A percentile compares a stretch with the other conserved stretches of the same genome.
phyloP scores from a whole-genome alignment of 192 early-diverging fungal genomes.

The Jimgerdemannia lactiflua region DNA sequence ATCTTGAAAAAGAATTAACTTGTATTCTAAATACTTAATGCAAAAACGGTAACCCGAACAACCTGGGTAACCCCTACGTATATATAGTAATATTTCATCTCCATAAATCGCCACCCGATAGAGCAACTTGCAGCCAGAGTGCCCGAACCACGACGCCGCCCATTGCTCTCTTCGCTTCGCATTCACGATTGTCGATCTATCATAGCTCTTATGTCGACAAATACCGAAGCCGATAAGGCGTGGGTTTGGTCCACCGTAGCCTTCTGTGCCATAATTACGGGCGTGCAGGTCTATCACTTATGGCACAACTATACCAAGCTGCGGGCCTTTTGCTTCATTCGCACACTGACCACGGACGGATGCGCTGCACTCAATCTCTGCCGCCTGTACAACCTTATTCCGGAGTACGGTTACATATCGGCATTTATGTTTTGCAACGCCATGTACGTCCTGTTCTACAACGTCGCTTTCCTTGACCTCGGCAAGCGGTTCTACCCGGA shows the following conservation, averaged over 20 bases:
- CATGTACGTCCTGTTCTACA: neutral
- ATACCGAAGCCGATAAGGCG: neutral
- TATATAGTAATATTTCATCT: no score
- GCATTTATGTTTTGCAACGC: neutral
- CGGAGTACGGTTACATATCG: neutral
- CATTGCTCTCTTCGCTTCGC: no score
- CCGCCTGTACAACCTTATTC: neutral
- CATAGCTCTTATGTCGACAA: neutral
- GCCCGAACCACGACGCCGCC: no score
- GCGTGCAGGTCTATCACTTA: neutral
- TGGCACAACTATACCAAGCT: neutral
- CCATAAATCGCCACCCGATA: no score
- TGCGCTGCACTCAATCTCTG: neutral
- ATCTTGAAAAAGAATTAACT: no score
- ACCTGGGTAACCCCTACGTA: no score
- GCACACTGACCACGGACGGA: neutral
- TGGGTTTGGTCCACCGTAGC: neutral
- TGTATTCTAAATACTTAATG: no score
- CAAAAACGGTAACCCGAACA: no score
- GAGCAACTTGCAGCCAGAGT: no score
- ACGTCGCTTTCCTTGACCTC: neutral
- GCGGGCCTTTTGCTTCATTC: neutral
- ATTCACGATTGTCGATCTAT: no score
- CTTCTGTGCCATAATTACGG: neutral
- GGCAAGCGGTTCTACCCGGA: neutral